Evolutionary conservation across 192 early-diverging fungal species (phyloP).

Genomic region (Backusella psychrophila): DNA sequence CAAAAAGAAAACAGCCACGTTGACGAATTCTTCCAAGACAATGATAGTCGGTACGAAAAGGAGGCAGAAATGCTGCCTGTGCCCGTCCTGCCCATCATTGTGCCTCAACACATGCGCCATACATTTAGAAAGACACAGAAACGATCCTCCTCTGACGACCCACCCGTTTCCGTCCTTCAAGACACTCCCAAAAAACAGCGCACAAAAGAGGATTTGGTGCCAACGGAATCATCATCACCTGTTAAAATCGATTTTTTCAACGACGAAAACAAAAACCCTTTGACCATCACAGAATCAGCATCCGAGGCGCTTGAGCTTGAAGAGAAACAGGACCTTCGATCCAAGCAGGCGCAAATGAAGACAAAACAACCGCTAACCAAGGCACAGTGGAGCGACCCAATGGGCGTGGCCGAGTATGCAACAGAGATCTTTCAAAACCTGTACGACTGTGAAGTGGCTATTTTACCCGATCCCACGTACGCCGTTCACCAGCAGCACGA

Average conservation of each 20-base stretch:
- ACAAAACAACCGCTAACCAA: not conserved
- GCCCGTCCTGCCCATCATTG: conserved; percentile 19
- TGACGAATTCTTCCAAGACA: conserved; percentile 21
- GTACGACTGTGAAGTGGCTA: conserved; percentile 66
- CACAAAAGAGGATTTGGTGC: not conserved
- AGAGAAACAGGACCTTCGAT: not conserved
- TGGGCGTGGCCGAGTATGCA: conserved; percentile 94
- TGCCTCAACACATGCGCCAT: conserved; percentile 11
- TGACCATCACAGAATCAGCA: not conserved
- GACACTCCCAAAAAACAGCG: not conserved
- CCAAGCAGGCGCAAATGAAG: not conserved
- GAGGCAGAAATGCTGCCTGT: not conserved
- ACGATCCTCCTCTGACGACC: not conserved
- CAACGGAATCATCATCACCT: not conserved
- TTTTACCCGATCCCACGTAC: conserved; percentile 80
- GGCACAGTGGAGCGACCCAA: conserved; percentile 76
- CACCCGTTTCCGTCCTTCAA: not conserved
- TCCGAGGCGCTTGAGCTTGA: not conserved
- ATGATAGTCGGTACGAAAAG: not conserved
- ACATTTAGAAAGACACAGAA: not conserved
- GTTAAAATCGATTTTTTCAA: not conserved
- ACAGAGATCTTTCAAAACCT: conserved; percentile 91
- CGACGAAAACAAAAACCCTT: not conserved
- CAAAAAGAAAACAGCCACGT: not conserved
- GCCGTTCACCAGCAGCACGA: conserved; percentile 78